Percentiles rank a stretch among this genome's conserved stretches.
Evolutionary conservation across 169 alveolate genomes (phyloP).

Genomic region (Gregarina niphandrodes): DNA sequence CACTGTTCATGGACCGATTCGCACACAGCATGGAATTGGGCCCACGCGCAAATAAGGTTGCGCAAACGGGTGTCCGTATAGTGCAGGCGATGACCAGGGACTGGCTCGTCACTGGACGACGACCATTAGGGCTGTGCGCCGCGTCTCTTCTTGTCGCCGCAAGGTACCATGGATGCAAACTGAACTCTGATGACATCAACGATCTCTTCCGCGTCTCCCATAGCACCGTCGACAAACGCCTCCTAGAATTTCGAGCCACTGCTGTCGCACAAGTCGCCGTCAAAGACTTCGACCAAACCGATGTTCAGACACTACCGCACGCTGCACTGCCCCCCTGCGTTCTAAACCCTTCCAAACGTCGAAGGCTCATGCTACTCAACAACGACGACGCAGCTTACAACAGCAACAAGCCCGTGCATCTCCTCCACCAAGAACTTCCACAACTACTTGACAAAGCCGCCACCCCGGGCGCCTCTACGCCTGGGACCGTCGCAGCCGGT

Average conservation of each 20-base stretch:
- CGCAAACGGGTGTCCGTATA: slow-evolving; percentile 75
- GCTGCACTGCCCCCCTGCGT: slow-evolving; percentile 17
- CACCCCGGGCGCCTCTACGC: no score
- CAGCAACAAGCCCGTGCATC: no score
- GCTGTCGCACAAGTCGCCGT: slow-evolving; percentile 18
- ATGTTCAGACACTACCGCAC: slow-evolving; percentile 13
- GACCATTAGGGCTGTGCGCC: slow-evolving; percentile 97
- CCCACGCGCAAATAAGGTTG: slow-evolving; percentile 62
- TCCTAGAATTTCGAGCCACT: slow-evolving; percentile 14
- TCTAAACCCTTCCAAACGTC: slow-evolving; percentile 1
- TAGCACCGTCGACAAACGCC: slow-evolving; percentile 9
- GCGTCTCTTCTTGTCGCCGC: slow-evolving; percentile 94
- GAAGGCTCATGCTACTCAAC: not conserved
- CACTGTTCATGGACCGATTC: slow-evolving; percentile 74
- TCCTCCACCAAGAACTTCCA: no score
- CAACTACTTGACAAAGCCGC: no score
- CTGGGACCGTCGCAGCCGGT: no score
- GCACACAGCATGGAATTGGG: slow-evolving; percentile 71
- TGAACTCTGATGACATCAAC: slow-evolving; percentile 15
- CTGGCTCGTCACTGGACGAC: slow-evolving; percentile 90
- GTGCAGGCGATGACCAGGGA: slow-evolving; percentile 84
- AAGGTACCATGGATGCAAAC: slow-evolving; percentile 65
- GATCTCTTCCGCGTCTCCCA: slow-evolving; percentile 11
- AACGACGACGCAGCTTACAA: slow-evolving; percentile 2
- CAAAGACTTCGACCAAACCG: slow-evolving; percentile 12